Percentiles rank a stretch among this genome's conserved stretches.
phyloP scores from a whole-genome alignment of 129 eudicot species.

The Heracleum sosnowskyi region DNA sequence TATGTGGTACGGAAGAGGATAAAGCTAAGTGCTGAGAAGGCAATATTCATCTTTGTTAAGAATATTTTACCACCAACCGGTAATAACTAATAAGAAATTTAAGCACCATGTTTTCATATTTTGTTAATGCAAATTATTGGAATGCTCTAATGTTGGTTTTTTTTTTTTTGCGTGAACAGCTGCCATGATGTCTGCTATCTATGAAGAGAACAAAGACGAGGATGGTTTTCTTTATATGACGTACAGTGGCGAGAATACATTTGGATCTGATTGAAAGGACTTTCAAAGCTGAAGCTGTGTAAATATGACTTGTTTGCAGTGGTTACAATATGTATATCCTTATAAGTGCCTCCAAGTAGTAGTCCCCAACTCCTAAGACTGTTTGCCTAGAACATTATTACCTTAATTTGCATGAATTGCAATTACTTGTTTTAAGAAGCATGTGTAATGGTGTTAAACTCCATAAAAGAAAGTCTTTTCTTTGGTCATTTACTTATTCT shows the following conservation, averaged over 20 bases:
- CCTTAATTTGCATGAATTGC: background rate
- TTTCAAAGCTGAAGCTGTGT: slow-evolving; percentile 21
- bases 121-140: background rate
- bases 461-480: background rate
- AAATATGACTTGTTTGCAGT: slow-evolving; percentile 27
- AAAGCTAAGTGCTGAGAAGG: background rate
- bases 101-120: background rate
- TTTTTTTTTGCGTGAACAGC: background rate
- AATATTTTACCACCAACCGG: slow-evolving; percentile 5
- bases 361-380: slow-evolving; percentile 3
- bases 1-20: slow-evolving; percentile 6
- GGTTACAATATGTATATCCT: slow-evolving; percentile 40
- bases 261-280: slow-evolving; percentile 27
- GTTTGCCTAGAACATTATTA: background rate
- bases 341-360: background rate
- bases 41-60: slow-evolving; percentile 5
- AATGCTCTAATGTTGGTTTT: background rate
- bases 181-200: slow-evolving; percentile 4
- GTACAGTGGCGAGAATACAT: slow-evolving; percentile 8
- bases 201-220: slow-evolving; percentile 6
- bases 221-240: slow-evolving; percentile 6
- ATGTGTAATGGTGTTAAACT: background rate
- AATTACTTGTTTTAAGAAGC: background rate
- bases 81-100: background rate
- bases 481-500: background rate